phyloP scores from a whole-genome alignment of 2,329 filamentous ascomycete species.

The Diaporthe vexans region DNA sequence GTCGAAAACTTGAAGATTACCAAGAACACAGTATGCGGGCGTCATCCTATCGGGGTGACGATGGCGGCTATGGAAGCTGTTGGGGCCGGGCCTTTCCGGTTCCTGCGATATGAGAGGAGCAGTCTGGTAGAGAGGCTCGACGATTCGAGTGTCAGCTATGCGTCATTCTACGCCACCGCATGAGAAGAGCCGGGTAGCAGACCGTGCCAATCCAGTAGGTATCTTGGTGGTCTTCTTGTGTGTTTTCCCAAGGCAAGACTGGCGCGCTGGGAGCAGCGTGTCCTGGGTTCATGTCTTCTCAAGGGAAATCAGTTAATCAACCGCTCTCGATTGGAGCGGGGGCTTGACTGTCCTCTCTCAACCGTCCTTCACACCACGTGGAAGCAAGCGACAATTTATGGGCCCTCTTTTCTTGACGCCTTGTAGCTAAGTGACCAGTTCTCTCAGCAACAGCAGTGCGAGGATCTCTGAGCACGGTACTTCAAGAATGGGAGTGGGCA shows the following conservation, averaged over 20 bases:
- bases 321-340: not conserved
- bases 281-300: not conserved
- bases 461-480: not conserved
- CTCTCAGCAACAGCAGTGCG: not conserved
- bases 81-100: slow-evolving; percentile 69
- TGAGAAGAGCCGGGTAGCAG: slow-evolving; percentile 51
- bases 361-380: no score
- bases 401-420: not conserved
- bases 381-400: not conserved
- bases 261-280: not conserved
- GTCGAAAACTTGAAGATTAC: slow-evolving; percentile 78
- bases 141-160: slow-evolving; percentile 95
- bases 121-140: slow-evolving; percentile 74
- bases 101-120: slow-evolving; percentile 91
- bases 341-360: not conserved
- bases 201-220: not conserved
- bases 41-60: slow-evolving; percentile 93
- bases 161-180: slow-evolving; percentile 87
- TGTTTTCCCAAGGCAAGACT: not conserved
- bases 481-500: not conserved
- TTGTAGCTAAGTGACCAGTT: not conserved
- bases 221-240: not conserved
- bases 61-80: slow-evolving; percentile 85
- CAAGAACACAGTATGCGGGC: slow-evolving; percentile 91
- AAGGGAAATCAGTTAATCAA: not conserved